Conservation (phyloP, 768 basidiomycete species). For the Lanmaoa rubissima region DNA sequence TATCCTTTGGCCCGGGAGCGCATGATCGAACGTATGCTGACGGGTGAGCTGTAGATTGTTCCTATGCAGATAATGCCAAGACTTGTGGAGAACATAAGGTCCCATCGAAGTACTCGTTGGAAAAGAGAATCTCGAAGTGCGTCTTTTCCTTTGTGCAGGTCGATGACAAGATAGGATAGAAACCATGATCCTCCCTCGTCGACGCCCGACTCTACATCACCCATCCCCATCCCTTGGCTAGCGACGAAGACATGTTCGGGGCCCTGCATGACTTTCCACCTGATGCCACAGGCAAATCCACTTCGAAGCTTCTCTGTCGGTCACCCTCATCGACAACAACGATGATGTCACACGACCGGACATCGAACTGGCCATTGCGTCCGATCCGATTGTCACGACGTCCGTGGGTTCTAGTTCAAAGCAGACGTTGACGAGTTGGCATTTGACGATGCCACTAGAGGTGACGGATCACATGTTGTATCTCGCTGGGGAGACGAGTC, state of each 20-base stretch:
- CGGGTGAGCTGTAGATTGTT: too few relatives aligned
- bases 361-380: conserved; percentile 62
- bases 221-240: conserved; percentile 20
- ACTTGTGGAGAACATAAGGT: conserved; percentile 94
- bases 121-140: conserved; percentile 99
- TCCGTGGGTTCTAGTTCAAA: conserved; percentile 91
- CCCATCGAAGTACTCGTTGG: conserved; percentile 97
- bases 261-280: conserved; percentile 65
- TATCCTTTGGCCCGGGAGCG: too few relatives aligned
- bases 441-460: conserved; percentile 86
- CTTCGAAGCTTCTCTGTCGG: too few relatives aligned
- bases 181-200: not conserved
- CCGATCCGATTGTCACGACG: conserved; percentile 83
- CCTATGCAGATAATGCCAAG: too few relatives aligned
- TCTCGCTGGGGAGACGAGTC: conserved; percentile 44
- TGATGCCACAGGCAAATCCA: conserved; percentile 32
- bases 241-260: conserved; percentile 99
- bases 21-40: too few relatives aligned
- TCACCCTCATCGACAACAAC: too few relatives aligned
- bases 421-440: conserved; percentile 89
- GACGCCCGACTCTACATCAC: not conserved
- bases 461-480: conserved; percentile 77
- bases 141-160: too few relatives aligned
- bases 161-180: conserved; percentile 78
- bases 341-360: too few relatives aligned